Conservation (phyloP, 176 grass and related monocot species). For the Oryza nivara region DNA sequence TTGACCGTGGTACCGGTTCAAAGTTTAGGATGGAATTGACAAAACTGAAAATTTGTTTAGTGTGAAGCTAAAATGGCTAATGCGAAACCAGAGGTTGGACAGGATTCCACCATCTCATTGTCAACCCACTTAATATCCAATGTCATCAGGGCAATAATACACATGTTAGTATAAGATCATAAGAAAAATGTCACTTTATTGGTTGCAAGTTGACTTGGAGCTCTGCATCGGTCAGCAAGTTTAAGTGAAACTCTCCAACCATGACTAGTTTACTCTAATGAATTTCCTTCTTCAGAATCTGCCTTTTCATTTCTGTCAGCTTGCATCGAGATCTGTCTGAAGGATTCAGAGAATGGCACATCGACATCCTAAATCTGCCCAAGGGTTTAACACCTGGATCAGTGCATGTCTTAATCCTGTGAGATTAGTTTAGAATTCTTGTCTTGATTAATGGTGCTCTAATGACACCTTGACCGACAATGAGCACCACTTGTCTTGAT, state of each 20-base stretch:
- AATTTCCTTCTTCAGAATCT: not conserved
- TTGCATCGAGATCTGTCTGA: not conserved
- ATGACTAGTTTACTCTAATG: not conserved
- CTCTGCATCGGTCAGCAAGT: not conserved
- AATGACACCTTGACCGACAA: not conserved
- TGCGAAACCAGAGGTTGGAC: not conserved
- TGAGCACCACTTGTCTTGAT: not conserved
- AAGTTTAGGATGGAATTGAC: not conserved
- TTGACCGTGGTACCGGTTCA: not conserved
- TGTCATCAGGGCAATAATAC: slow-evolving; percentile 21
- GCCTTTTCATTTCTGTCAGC: not conserved
- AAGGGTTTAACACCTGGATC: slow-evolving; percentile 34
- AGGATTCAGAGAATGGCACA: not conserved
- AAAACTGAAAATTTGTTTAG: not conserved
- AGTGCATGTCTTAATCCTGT: not conserved
- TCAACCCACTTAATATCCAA: slow-evolving; percentile 10
- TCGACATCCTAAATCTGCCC: slow-evolving; percentile 27
- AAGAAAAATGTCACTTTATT: not conserved
- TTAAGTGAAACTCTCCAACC: slow-evolving; percentile 24
- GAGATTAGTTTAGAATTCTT: not conserved
- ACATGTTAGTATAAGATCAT: not conserved
- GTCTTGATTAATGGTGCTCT: not conserved
- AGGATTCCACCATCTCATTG: not conserved
- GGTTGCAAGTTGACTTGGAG: slow-evolving; percentile 18
- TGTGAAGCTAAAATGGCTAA: not conserved